Conservation (phyloP, 1,284 basidiomycete species). For the Nidula niveotomentosa region DNA sequence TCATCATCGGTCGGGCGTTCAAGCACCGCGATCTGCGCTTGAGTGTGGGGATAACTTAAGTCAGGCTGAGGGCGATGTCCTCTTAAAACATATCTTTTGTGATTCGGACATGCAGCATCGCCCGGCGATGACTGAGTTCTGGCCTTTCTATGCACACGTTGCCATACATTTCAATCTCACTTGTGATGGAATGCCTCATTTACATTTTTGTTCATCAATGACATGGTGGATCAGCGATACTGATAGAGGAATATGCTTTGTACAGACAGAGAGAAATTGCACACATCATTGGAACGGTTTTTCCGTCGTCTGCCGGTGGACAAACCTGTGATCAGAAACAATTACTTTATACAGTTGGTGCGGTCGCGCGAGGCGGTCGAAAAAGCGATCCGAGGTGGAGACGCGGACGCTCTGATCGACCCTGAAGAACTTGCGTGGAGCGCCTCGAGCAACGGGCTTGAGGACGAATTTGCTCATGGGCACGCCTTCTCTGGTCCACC, state of each 20-base stretch:
- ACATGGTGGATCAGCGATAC: no score
- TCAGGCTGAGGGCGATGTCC: no score
- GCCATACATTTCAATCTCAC: no score
- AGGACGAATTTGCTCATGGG: slow-evolving; percentile 48
- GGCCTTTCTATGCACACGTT: no score
- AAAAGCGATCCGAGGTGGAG: slow-evolving; percentile 12
- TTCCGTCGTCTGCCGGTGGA: slow-evolving; percentile 64
- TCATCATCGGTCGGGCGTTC: no score
- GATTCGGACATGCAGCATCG: no score
- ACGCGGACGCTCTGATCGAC: slow-evolving; percentile 33
- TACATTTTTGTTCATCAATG: no score
- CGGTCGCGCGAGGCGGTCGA: slow-evolving; percentile 21
- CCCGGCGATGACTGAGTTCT: no score
- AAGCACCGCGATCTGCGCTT: no score
- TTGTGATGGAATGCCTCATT: no score
- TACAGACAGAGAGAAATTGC: slow-evolving; percentile 63
- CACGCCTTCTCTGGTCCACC: slow-evolving; percentile 22
- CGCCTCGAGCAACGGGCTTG: slow-evolving; percentile 60
- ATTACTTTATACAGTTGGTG: slow-evolving; percentile 67
- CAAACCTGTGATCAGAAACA: slow-evolving; percentile 73
- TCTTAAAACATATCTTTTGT: no score
- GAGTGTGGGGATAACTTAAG: no score
- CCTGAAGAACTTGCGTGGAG: slow-evolving; percentile 73
- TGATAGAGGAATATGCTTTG: background rate
- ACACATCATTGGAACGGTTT: slow-evolving; percentile 67